Evolutionary conservation across 2,329 filamentous ascomycete genomes (phyloP).

Genomic region (Endocalyx cinctus): DNA sequence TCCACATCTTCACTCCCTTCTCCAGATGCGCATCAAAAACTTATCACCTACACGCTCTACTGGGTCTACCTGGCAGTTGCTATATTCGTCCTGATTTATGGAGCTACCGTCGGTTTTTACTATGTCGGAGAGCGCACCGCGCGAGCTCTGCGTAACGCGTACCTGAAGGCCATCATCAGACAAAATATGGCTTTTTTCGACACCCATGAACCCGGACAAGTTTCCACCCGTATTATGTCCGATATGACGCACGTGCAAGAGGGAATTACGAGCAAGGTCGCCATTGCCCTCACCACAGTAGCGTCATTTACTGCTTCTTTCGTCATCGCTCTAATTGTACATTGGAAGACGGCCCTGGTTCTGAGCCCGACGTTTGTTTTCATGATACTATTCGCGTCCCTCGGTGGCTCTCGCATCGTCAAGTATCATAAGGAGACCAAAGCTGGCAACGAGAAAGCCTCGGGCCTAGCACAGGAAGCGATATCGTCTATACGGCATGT

Average conservation of each 20-base stretch:
- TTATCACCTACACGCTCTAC: constrained; percentile 6
- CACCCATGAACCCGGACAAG: constrained; percentile 15
- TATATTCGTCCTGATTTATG: constrained; percentile 12
- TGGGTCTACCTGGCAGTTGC: constrained; percentile 15
- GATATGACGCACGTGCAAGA: constrained; percentile 17
- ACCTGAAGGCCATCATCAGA: constrained; percentile 16
- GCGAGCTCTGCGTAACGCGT: constrained; percentile 11
- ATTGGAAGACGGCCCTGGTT: constrained; percentile 3
- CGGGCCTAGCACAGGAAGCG: constrained; percentile 65
- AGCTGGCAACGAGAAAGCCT: background rate
- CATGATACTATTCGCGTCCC: background rate
- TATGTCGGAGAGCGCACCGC: constrained; percentile 17
- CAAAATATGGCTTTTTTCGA: constrained; percentile 26
- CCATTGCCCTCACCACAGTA: constrained; percentile 5
- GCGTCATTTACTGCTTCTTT: constrained; percentile 1
- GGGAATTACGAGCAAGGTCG: constrained; percentile 16
- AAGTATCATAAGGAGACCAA: background rate
- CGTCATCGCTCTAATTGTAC: background rate
- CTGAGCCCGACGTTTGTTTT: background rate
- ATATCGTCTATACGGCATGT: constrained; percentile 39
- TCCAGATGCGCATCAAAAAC: background rate
- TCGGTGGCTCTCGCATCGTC: background rate
- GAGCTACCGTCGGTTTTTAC: constrained; percentile 15
- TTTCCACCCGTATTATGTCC: constrained; percentile 15
- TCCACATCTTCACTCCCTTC: background rate